These are phyloP conservation scores for Emericellopsis terricola DNA, from an alignment of 495 filamentous ascomycete species.

Conservation along the genomic window DNA sequence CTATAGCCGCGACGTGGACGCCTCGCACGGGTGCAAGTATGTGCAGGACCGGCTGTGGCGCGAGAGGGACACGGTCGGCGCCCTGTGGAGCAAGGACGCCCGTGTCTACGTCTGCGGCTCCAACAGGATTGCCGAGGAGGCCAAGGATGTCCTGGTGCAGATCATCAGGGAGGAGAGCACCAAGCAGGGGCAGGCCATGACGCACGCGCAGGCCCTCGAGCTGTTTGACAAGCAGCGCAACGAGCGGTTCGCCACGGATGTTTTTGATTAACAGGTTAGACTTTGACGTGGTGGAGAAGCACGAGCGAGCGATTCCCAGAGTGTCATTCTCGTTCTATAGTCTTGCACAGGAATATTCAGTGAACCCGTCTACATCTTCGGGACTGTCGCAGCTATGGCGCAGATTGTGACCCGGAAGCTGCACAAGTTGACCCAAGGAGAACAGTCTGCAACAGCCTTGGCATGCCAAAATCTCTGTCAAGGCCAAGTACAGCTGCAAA, in stretches of 20 bases:
- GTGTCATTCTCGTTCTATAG: no score
- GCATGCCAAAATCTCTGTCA: no score
- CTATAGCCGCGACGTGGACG: conserved; percentile 11
- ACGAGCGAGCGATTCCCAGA: no score
- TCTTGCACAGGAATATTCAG: no score
- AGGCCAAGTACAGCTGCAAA: no score
- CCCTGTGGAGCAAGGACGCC: conserved; percentile 30
- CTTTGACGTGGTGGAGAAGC: no score
- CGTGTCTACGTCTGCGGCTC: conserved; percentile 42
- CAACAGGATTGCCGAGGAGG: conserved; percentile 14
- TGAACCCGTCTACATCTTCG: no score
- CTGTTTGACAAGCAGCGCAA: conserved; percentile 28
- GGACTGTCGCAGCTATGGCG: no score
- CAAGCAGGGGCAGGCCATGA: conserved; percentile 14
- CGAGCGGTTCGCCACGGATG: conserved; percentile 36
- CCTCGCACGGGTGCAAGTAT: conserved; percentile 18
- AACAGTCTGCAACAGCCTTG: no score
- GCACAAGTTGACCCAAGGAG: no score
- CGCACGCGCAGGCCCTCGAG: conserved; percentile 18
- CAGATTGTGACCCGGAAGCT: no score
- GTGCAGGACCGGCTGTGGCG: conserved; percentile 39
- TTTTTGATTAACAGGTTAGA: conserved; percentile 22
- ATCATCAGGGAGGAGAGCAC: conserved; percentile 12
- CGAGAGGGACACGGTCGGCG: conserved; percentile 27
- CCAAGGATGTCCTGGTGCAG: conserved; percentile 23